These are phyloP conservation scores for Drechslerella dactyloides DNA, from an alignment of 2,329 filamentous ascomycete genomes.

Conservation along the genomic window DNA sequence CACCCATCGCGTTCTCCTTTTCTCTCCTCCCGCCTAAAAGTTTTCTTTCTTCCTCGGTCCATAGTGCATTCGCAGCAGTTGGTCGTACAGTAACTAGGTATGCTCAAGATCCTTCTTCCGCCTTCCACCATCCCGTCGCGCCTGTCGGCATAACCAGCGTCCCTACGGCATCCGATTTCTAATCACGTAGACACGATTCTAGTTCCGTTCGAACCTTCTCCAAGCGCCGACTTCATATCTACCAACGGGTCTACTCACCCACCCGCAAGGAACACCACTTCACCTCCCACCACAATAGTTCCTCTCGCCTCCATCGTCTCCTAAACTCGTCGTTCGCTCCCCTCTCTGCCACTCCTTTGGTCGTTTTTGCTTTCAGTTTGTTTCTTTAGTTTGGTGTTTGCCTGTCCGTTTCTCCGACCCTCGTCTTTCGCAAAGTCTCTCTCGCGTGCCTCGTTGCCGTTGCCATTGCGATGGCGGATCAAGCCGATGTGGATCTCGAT, in stretches of 20 bases:
- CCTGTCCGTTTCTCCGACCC: constrained; percentile 23
- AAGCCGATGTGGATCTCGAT: constrained; percentile 94
- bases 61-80: constrained; percentile 16
- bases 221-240: constrained; percentile 6
- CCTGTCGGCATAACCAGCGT: constrained; percentile 1
- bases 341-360: constrained; percentile 49
- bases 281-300: constrained; percentile 3
- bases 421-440: constrained; percentile 22
- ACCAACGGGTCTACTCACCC: constrained; percentile 19
- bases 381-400: constrained; percentile 13
- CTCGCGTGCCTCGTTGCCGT: constrained; percentile 50
- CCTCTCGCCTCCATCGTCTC: constrained; percentile 11
- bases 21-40: constrained; percentile 26
- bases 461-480: constrained; percentile 70
- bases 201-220: constrained; percentile 18
- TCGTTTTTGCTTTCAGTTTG: constrained; percentile 42
- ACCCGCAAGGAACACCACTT: constrained; percentile 1
- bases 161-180: constrained; percentile 7
- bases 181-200: constrained; percentile 20
- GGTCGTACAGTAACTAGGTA: constrained; percentile 24
- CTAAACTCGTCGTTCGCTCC: constrained; percentile 43
- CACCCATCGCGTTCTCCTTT: constrained; percentile 42
- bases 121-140: constrained; percentile 6
- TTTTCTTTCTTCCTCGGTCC: constrained; percentile 28
- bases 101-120: constrained; percentile 29